Evolutionary conservation across 139 green algal genomes (phyloP), one percentile per base, ranked within the genome.

Genomic region (Mychonastes homosphaera): DNA sequence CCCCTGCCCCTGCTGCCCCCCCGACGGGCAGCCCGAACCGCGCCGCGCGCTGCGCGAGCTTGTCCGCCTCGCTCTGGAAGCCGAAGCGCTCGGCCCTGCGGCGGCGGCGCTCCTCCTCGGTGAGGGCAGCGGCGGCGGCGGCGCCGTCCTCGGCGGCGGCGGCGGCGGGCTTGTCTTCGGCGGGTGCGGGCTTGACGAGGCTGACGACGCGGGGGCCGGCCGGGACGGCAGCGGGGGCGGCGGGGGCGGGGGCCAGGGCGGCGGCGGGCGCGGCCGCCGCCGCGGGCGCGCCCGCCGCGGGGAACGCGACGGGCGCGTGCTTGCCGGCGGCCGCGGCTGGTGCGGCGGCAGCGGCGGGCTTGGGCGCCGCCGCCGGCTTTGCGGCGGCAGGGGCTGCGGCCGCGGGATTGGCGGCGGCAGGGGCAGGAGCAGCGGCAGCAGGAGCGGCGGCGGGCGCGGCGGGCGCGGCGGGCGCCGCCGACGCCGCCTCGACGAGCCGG

Each of bases 281-380:
- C 29, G 30, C 56, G 30, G 53, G 43, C 41, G 39, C 45, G 3
- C 29, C 30, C 15, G 21, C 40, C 21, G 54, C 30, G 19, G 18
- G 34, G 43, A 63, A 63, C n/a, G 54, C 56, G 23, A 63, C 54
- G 29, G 56, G 39, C 34, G 39, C 13, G 36, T 63, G 56, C 43
- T 63, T 63, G 28, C 56, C 56, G 13, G 26, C 4, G 13, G 55
- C 55, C 26, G 28, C n/a, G n/a, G n/a, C n/a, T n/a, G n/a, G n/a
- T n/a, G n/a, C n/a, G n/a, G n/a, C n/a, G n/a, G n/a, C n/a, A n/a
- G n/a, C n/a, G n/a, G n/a, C n/a, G n/a, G n/a, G n/a, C n/a, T n/a
- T n/a, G n/a, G n/a, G n/a, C n/a, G n/a, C n/a, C n/a, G n/a, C n/a
- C 19, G 53, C 53, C 49, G 53, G 27, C 27, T 24, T 27, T 23